Percentiles rank a stretch among this genome's conserved stretches.
Conservation (phyloP, 306 rosid species). For the Hylodesmum podocarpum region DNA sequence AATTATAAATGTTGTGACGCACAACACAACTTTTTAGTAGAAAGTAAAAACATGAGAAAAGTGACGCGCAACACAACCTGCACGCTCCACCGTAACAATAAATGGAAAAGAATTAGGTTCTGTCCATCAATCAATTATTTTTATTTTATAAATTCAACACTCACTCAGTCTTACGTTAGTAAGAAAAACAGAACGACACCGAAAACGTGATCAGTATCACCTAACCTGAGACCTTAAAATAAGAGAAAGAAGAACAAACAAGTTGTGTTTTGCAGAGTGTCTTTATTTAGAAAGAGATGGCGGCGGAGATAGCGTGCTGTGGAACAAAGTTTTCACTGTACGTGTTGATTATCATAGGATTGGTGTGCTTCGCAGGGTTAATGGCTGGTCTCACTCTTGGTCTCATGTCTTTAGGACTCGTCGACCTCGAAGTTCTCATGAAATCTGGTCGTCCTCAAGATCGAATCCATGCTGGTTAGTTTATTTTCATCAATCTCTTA, state of each 20-base stretch:
- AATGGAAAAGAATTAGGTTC: neutral
- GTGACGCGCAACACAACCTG: neutral
- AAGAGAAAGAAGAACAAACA: neutral
- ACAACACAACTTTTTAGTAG: too few relatives aligned
- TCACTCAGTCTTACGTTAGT: neutral
- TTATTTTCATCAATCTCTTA: neutral
- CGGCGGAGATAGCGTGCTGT: constrained; percentile 63
- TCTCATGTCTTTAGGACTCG: constrained; percentile 95
- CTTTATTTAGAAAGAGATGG: constrained; percentile 58
- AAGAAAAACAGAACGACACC: neutral
- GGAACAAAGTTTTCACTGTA: constrained; percentile 58
- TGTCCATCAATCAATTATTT: neutral
- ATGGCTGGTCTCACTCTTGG: constrained; percentile 99
- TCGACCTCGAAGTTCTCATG: constrained; percentile 97
- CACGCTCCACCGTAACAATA: neutral
- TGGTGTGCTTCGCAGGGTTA: constrained; percentile 84
- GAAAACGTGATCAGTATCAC: neutral
- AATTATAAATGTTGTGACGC: neutral
- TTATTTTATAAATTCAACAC: neutral
- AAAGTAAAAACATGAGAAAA: neutral
- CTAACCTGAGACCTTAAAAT: neutral
- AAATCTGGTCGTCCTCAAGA: constrained; percentile 96
- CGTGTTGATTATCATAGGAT: constrained; percentile 50
- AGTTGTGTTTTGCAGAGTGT: neutral
- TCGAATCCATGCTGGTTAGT: constrained; percentile 62